Percentiles rank a stretch among this genome's conserved stretches.
Evolutionary conservation across 805 yeast species (phyloP).

Genomic region (Maudiozyma turicensis): DNA sequence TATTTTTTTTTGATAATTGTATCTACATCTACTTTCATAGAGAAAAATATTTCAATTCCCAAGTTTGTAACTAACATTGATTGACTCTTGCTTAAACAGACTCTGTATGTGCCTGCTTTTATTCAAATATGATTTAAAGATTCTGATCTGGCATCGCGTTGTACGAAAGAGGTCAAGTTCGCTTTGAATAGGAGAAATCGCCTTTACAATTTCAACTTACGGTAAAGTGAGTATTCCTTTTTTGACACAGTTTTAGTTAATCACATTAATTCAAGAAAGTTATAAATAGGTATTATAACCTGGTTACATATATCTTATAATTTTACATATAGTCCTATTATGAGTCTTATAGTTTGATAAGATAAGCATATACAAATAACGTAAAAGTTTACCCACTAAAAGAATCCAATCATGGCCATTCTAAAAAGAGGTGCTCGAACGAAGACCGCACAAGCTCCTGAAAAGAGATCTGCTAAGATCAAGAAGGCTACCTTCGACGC

Average conservation of each 20-base stretch:
- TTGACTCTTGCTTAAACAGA: too few relatives aligned
- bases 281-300: not conserved
- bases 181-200: not conserved
- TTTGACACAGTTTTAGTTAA: not conserved
- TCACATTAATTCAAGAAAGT: not conserved
- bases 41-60: not conserved
- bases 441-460: conserved; percentile 43
- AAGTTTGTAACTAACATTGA: too few relatives aligned
- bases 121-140: too few relatives aligned
- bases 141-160: not conserved
- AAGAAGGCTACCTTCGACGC: conserved; percentile 88
- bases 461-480: conserved; percentile 44
- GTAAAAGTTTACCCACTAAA: not conserved
- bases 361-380: not conserved
- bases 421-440: conserved; percentile 66
- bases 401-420: conserved; percentile 52
- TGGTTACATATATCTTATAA: not conserved
- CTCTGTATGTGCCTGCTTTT: too few relatives aligned
- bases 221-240: not conserved
- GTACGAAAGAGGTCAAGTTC: not conserved
- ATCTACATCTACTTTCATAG: not conserved
- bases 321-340: not conserved
- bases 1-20: not conserved
- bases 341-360: not conserved
- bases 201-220: not conserved